phyloP scores from a whole-genome alignment of 2,329 filamentous ascomycete genomes.

The Metarhizium robertsii region DNA sequence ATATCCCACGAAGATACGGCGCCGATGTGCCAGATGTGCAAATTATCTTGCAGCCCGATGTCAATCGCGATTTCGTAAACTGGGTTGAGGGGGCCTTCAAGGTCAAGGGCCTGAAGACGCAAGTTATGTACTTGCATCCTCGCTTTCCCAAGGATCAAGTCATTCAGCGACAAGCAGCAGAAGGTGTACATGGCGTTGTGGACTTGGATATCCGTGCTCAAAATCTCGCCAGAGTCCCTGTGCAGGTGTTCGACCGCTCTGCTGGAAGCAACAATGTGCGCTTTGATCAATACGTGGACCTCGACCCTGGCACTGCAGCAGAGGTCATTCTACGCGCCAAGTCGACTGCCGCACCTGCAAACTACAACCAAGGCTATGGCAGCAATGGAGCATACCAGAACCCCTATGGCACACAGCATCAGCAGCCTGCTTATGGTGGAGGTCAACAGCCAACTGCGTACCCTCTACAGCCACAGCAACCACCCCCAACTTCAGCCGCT shows the following conservation, averaged over 20 bases:
- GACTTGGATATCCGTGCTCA: conserved; percentile 66
- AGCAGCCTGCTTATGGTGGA: conserved; percentile 15
- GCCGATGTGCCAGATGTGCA: conserved; percentile 82
- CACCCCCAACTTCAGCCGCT: conserved; percentile 24
- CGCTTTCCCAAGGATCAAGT: conserved; percentile 68
- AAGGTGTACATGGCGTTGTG: conserved; percentile 80
- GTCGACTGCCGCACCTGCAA: conserved; percentile 22
- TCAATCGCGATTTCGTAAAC: conserved; percentile 68
- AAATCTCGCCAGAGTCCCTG: conserved; percentile 60
- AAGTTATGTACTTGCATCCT: conserved; percentile 71
- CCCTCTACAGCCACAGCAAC: conserved; percentile 20
- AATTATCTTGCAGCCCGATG: conserved; percentile 70
- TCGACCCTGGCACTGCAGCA: conserved; percentile 69
- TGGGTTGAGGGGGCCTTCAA: conserved; percentile 75
- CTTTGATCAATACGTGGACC: conserved; percentile 79
- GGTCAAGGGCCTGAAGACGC: conserved; percentile 60
- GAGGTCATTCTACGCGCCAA: conserved; percentile 72
- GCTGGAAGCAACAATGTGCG: conserved; percentile 64
- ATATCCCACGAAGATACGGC: conserved; percentile 64
- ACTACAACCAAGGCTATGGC: conserved; percentile 22
- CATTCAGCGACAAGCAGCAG: conserved; percentile 75
- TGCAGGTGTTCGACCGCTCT: conserved; percentile 79
- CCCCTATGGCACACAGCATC: conserved; percentile 21
- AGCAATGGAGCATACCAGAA: conserved; percentile 17
- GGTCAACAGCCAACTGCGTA: conserved; percentile 22